These are phyloP conservation scores for Cladosporium sp. DNA, from an alignment of 2,329 filamentous ascomycete species.

Conservation along the genomic window DNA sequence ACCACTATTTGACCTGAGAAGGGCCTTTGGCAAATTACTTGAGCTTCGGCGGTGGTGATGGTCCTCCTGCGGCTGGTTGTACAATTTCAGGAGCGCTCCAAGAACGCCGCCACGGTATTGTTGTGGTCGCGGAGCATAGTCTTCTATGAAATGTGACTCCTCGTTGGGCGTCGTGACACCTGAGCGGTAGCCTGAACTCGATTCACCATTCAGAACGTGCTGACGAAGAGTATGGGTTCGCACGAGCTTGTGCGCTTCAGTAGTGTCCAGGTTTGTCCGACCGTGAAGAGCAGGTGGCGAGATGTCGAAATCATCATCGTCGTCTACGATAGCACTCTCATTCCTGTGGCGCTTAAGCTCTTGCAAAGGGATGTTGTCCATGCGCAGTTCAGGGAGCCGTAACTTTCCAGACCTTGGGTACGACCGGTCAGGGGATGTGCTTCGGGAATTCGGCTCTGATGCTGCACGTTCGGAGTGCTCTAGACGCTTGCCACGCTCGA, in stretches of 20 bases:
- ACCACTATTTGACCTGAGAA: conserved; percentile 20
- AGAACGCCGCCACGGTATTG: conserved; percentile 74
- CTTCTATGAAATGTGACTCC: conserved; percentile 54
- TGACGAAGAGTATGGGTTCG: conserved; percentile 39
- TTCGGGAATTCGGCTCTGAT: conserved; percentile 34
- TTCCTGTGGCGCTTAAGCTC: conserved; percentile 34
- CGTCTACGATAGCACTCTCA: conserved; percentile 28
- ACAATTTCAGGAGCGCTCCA: conserved; percentile 69
- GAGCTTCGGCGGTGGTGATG: conserved; percentile 17
- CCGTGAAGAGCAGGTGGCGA: conserved; percentile 21
- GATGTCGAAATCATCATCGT: conserved; percentile 8
- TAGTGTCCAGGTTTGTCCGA: conserved; percentile 27
- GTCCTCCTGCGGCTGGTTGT: conserved; percentile 47
- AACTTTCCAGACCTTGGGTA: background rate
- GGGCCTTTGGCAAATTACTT: conserved; percentile 19
- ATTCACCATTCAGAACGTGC: conserved; percentile 21
- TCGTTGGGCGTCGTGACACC: conserved; percentile 51
- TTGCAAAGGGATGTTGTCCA: conserved; percentile 33
- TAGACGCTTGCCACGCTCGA: conserved; percentile 38
- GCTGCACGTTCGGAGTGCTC: conserved; percentile 32
- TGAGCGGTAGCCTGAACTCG: conserved; percentile 35
- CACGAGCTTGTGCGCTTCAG: conserved; percentile 50
- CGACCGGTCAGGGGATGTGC: conserved; percentile 30
- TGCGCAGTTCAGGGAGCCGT: conserved; percentile 20
- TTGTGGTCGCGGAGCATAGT: conserved; percentile 66